Conservation (phyloP, 495 filamentous ascomycete species). For the Daldinia caldariorum region DNA sequence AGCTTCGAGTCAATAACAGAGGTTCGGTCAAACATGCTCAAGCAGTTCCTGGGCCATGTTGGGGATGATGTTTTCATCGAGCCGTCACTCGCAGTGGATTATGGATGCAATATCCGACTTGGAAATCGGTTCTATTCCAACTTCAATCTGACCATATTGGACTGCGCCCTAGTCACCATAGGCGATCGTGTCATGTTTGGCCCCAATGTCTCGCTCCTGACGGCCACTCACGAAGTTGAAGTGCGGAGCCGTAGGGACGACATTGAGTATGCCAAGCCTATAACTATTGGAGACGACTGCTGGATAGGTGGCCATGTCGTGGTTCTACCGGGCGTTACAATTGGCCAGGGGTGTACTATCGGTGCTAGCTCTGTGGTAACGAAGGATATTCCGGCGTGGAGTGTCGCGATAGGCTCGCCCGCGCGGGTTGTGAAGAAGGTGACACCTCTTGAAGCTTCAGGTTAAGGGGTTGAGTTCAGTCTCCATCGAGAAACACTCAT, state of each 20-base stretch:
- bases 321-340: conserved; percentile 79
- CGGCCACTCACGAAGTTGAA: conserved; percentile 79
- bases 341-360: conserved; percentile 74
- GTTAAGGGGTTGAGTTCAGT: no score
- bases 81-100: conserved; percentile 63
- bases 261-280: conserved; percentile 78
- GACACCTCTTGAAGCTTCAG: conserved; percentile 22
- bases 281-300: conserved; percentile 85
- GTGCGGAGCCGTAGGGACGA: conserved; percentile 78
- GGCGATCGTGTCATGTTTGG: conserved; percentile 83
- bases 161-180: conserved; percentile 80
- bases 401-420: conserved; percentile 42
- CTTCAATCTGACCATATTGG: conserved; percentile 77
- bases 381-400: conserved; percentile 62
- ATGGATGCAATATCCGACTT: conserved; percentile 64
- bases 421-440: conserved; percentile 45
- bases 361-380: conserved; percentile 92
- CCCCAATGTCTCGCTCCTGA: conserved; percentile 78
- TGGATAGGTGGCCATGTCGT: conserved; percentile 86
- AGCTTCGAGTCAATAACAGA: conserved; percentile 51
- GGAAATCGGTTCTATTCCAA: conserved; percentile 75
- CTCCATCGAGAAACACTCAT: background rate
- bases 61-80: conserved; percentile 61
- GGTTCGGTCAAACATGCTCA: conserved; percentile 50
- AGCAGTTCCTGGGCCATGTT: conserved; percentile 56